Evolutionary conservation across 83 land plant species (phyloP).

Genomic region (Thuja plicata): DNA sequence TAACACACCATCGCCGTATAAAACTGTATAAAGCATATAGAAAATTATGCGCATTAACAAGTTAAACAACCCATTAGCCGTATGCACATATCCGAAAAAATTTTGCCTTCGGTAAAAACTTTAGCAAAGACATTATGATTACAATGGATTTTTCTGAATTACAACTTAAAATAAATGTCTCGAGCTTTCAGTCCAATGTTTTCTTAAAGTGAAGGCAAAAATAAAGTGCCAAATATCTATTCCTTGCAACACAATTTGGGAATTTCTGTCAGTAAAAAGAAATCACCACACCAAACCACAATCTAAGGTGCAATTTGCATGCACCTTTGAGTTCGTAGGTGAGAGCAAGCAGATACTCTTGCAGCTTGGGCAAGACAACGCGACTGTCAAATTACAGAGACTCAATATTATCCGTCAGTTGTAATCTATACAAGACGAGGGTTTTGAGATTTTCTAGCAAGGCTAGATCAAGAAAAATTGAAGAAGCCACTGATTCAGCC

Average conservation of each 20-base stretch:
- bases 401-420: constrained; percentile 1
- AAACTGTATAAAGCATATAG: not conserved
- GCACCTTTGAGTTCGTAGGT: constrained; percentile 41
- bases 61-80: not conserved
- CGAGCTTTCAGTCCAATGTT: not conserved
- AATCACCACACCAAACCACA: not conserved
- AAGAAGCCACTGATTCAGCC: constrained; percentile 26
- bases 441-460: constrained; percentile 28
- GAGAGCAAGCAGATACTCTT: constrained; percentile 26
- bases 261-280: not conserved
- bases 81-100: no score
- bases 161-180: not conserved
- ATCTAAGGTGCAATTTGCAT: not conserved
- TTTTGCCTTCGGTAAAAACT: no score
- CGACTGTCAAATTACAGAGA: constrained; percentile 7
- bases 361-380: constrained; percentile 2
- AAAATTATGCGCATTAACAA: not conserved
- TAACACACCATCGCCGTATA: no score
- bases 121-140: not conserved
- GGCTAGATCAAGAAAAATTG: constrained; percentile 24
- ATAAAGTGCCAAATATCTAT: not conserved
- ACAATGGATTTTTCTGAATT: not conserved
- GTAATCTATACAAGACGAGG: constrained; percentile 8
- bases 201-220: not conserved
- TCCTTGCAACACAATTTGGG: not conserved